Evolutionary conservation across 139 green algal species (phyloP).

Genomic region (Penium margaritaceum): DNA sequence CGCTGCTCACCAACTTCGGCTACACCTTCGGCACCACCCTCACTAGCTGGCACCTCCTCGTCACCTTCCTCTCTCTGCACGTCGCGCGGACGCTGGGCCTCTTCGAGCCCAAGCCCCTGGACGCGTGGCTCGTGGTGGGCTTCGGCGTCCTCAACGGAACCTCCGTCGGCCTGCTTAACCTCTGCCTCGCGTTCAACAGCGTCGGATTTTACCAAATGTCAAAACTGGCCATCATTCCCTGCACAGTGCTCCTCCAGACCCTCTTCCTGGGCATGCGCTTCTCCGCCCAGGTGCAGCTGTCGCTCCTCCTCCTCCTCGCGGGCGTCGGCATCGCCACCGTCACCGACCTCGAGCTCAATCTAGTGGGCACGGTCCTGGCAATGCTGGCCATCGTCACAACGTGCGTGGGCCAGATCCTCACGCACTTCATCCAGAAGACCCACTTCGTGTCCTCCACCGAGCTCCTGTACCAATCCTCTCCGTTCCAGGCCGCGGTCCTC

Average conservation of each 20-base stretch:
- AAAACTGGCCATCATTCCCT: constrained; percentile 56
- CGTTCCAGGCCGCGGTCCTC: constrained; percentile 46
- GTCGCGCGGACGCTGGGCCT: constrained; percentile 20
- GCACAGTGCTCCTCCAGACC: constrained; percentile 47
- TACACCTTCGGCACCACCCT: constrained; percentile 49
- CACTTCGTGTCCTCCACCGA: constrained; percentile 45
- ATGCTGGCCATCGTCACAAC: constrained; percentile 49
- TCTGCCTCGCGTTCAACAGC: constrained; percentile 51
- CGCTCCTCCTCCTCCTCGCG: constrained; percentile 29
- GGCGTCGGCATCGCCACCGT: constrained; percentile 49
- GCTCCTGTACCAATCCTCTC: constrained; percentile 52
- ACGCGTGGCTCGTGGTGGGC: constrained; percentile 18
- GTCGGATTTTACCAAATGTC: constrained; percentile 59
- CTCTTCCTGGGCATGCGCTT: constrained; percentile 49
- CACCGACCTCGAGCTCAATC: constrained; percentile 54
- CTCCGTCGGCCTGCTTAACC: constrained; percentile 51
- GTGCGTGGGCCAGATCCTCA: constrained; percentile 51
- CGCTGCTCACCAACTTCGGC: constrained; percentile 37
- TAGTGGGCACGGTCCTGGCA: constrained; percentile 40
- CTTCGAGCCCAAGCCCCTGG: constrained; percentile 45
- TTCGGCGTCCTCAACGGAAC: constrained; percentile 46
- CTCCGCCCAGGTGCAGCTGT: constrained; percentile 26
- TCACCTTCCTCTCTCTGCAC: constrained; percentile 44
- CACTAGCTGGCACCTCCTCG: constrained; percentile 49
- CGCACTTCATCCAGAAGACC: constrained; percentile 53